These are phyloP conservation scores for Grosmannia penicillata DNA, from an alignment of 2,329 filamentous ascomycete genomes.

Conservation along the genomic window DNA sequence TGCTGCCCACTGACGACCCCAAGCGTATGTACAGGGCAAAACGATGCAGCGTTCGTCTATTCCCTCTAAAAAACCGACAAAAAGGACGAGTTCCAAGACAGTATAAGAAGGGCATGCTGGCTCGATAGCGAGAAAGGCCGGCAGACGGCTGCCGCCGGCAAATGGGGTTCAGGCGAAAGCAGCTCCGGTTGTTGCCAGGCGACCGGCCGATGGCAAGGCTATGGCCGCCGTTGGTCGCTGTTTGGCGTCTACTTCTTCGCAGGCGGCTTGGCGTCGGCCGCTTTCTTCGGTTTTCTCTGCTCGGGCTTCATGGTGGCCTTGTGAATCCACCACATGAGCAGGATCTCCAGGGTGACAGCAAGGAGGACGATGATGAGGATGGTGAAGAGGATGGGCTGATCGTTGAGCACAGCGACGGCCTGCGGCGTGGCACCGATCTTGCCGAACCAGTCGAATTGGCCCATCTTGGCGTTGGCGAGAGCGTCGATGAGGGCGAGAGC, in stretches of 20 bases:
- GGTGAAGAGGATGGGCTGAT: slow-evolving; percentile 44
- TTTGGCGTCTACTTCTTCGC: slow-evolving; percentile 7
- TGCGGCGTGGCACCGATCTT: slow-evolving; percentile 41
- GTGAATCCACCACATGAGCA: slow-evolving; percentile 43
- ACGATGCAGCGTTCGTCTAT: no score
- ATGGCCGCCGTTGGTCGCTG: background rate
- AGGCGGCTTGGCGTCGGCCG: slow-evolving; percentile 20
- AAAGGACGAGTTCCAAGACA: no score
- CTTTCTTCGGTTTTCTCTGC: slow-evolving; percentile 41
- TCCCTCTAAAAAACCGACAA: no score
- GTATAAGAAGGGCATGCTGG: no score
- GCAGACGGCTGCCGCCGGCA: no score
- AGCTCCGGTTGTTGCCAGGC: no score
- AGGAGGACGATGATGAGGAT: slow-evolving; percentile 40
- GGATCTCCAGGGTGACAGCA: slow-evolving; percentile 27
- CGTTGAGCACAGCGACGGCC: slow-evolving; percentile 44
- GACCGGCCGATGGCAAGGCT: no score
- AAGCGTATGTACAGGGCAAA: no score
- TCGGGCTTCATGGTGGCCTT: slow-evolving; percentile 45
- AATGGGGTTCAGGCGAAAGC: no score
- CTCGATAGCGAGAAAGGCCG: no score
- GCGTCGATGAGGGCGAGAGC: background rate
- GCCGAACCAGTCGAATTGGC: slow-evolving; percentile 41
- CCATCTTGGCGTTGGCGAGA: slow-evolving; percentile 14
- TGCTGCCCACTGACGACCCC: no score